Percentiles rank a stretch among this genome's conserved stretches.
phyloP scores from a whole-genome alignment of 768 basidiomycete species.

The Jaapia argillacea region DNA sequence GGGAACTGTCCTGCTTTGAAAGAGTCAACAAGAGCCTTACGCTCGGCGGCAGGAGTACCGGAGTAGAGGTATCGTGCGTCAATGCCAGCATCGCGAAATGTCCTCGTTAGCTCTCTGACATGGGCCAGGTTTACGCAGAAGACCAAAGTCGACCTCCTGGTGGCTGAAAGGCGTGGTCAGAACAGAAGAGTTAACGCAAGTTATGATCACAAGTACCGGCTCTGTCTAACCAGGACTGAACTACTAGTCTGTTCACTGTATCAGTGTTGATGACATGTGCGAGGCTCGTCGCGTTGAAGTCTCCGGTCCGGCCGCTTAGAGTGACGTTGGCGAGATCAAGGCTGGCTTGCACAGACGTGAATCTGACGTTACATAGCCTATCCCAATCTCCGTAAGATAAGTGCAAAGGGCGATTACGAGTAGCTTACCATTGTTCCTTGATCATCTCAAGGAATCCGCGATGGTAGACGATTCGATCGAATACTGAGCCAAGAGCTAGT shows the following conservation, averaged over 20 bases:
- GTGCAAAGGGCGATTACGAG: neutral
- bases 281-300: constrained; percentile 73
- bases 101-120: constrained; percentile 60
- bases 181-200: neutral
- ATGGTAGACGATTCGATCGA: constrained; percentile 89
- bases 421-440: constrained; percentile 69
- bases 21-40: constrained; percentile 48
- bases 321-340: constrained; percentile 62
- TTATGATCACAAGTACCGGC: constrained; percentile 41
- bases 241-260: constrained; percentile 66
- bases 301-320: constrained; percentile 59
- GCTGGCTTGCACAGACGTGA: constrained; percentile 72
- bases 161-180: constrained; percentile 20
- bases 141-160: constrained; percentile 81
- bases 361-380: constrained; percentile 80
- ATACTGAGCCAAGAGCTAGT: constrained; percentile 79
- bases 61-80: constrained; percentile 80
- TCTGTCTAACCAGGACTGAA: constrained; percentile 79
- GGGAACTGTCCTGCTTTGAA: constrained; percentile 74
- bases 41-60: constrained; percentile 51
- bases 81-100: constrained; percentile 65
- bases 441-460: constrained; percentile 89
- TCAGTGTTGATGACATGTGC: constrained; percentile 76
- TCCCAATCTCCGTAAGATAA: constrained; percentile 2
- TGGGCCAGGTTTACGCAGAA: constrained; percentile 86